A percentile compares a stretch with the other conserved stretches of the same genome.
Evolutionary conservation across 1,284 basidiomycete species (phyloP).

Genomic region (Coriolopsis trogii): DNA sequence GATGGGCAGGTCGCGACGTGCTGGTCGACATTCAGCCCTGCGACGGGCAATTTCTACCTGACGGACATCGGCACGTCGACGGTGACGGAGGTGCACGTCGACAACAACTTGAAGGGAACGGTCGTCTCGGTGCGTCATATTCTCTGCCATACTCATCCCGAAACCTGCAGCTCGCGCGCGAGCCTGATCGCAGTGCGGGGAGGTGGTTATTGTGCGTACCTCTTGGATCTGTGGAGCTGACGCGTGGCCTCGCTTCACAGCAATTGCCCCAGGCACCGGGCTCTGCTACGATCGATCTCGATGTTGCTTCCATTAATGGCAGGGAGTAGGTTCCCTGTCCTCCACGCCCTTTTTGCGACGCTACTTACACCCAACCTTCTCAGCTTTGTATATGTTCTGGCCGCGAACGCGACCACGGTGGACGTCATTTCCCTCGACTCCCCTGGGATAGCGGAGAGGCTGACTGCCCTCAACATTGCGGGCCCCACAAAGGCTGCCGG

Average conservation of each 20-base stretch:
- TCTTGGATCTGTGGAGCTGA: too few relatives aligned
- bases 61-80: constrained; percentile 46
- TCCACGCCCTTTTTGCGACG: background rate
- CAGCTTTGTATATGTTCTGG: constrained; percentile 50
- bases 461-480: constrained; percentile 45
- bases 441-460: constrained; percentile 40
- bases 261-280: constrained; percentile 45
- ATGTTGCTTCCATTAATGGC: constrained; percentile 44
- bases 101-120: constrained; percentile 44
- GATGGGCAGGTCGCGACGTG: constrained; percentile 49
- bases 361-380: background rate
- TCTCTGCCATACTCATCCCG: too few relatives aligned
- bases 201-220: background rate
- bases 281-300: constrained; percentile 50
- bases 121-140: constrained; percentile 47
- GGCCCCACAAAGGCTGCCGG: constrained; percentile 40
- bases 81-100: constrained; percentile 51
- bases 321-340: constrained; percentile 43
- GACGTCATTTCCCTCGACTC: constrained; percentile 45
- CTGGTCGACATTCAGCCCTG: constrained; percentile 49
- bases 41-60: constrained; percentile 53
- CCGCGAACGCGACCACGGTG: constrained; percentile 43
- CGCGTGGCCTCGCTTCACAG: constrained; percentile 21
- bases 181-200: background rate
- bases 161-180: too few relatives aligned